A percentile compares a stretch with the other conserved stretches of the same genome.
Conservation (phyloP, 768 basidiomycete species). For the Xanthoconium purpureum region DNA sequence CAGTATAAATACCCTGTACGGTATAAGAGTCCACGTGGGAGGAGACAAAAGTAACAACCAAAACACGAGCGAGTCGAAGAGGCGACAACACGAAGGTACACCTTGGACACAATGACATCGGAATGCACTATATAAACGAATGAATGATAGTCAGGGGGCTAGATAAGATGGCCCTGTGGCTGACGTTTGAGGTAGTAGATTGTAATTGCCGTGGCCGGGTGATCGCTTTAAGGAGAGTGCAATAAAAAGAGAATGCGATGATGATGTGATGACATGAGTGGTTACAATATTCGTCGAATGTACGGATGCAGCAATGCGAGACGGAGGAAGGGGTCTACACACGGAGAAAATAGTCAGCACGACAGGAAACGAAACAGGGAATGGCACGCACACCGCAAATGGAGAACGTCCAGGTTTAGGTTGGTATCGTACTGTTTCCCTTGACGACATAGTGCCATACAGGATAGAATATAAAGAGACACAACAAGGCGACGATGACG, state of each 20-base stretch:
- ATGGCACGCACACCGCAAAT: slow-evolving; percentile 8
- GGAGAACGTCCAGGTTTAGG: neutral
- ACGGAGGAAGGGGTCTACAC: neutral
- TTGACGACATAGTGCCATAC: slow-evolving; percentile 40
- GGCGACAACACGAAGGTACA: neutral
- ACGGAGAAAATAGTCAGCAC: neutral
- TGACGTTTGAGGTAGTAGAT: slow-evolving; percentile 2
- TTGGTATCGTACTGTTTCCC: neutral
- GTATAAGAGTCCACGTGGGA: slow-evolving; percentile 1
- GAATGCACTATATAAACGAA: neutral
- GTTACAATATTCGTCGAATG: neutral
- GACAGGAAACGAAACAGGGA: neutral
- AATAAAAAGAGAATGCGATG: neutral
- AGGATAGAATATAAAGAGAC: slow-evolving; percentile 82
- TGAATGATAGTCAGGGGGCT: neutral
- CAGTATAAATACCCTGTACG: neutral
- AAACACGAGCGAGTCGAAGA: neutral
- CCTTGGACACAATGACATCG: neutral
- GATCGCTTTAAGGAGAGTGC: neutral
- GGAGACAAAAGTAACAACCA: neutral
- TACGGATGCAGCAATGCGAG: slow-evolving; percentile 9
- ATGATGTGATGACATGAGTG: too few species aligned
- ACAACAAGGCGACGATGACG: slow-evolving; percentile 59
- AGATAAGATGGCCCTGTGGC: slow-evolving; percentile 1
- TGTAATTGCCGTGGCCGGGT: neutral